Evolutionary conservation across 805 yeast species (phyloP), one percentile per base, ranked within the genome.

Genomic region (Candida silvicultrix): DNA sequence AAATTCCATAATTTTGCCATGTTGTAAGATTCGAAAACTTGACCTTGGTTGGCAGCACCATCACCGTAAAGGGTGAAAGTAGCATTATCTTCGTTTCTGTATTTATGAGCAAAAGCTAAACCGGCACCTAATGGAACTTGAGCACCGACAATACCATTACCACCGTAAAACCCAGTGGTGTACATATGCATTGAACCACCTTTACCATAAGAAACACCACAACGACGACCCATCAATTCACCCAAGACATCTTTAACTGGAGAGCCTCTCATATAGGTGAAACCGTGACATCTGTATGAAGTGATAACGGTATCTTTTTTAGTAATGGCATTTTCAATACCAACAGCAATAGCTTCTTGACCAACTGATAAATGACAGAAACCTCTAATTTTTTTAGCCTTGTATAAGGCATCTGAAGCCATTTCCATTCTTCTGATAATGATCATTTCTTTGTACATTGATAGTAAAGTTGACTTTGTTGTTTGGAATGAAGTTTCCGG

Each of bases 141-240:
- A 45, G 98, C 99, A 67, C 99, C 99, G 46, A 94, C 99, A 68
- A 94, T 94, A 77, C 99, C 99, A 73, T 94, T 94, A 73, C 99
- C 99, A 68, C 99, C 99, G 71, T 85, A 94, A 78, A 94, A 94
- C 51, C 95, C 95, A 41, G 84, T 83, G 42, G 95, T 87, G 68
- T 83, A 94, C 90, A 94, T 87, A 75, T 94, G 99, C 99, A 94
- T 94, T 55, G 99, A 94, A 60, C 99, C 99, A 76, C 99, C 99
- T 73, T 94, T 94, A 74, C 99, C 99, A 72, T 74, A 83, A 38
- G 97, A 85, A 50, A 87, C 95, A 77, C 99, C 98, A 48, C 84
- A 73, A 75, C 96, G 83, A 74, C 85, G 85, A 61, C 99, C 99
- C 92, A 94, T 85, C 68, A 94, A 78, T 74, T 94, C 99, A 53